Base-by-base conservation (phyloP, 139 green algal species). In the Chlorella sp. region DNA sequence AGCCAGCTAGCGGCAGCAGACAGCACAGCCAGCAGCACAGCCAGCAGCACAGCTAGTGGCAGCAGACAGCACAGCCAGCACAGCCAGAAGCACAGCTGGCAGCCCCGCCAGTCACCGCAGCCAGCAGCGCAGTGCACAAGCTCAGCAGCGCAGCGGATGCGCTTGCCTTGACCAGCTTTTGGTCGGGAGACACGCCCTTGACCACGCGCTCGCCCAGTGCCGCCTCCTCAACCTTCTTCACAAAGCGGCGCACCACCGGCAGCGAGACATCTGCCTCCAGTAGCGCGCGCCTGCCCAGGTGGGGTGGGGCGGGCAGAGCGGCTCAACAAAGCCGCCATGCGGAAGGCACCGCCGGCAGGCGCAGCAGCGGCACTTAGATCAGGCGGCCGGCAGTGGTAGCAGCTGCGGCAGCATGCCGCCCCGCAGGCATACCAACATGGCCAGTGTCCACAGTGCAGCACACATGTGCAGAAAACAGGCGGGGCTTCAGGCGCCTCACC, bases 261-360 rank as follows among this genome's bases (percentile, higher is more conserved):
- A 99, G 89, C 51, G 89, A 95, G 78, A 98, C 97, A 86, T 99
- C 97, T 18, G 97, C 97, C 86, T 99, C 97, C 41, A 99, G 94
- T 71, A 99, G 93, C 7, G 97, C 97, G 23, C 97, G 86, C 41
- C 76, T 82, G 76, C 34, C 6, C 28, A 30, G 25, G 32, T 4
- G 25, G 4, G 23, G 28, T 17, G 0, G 3, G 16, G 71, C 23
- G n/a, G 44, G 44, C 6, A 32, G 39, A 5, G 20, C 13, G 20
- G 1, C 16, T 13, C 23, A 30, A 39, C 1, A 20, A 3, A 39
- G 12, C 13, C 1, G n/a, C 30, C 7, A 7, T 11, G 7, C 7
- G 44, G 44, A 11, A 11, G 44, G 13, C 28, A 36, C 63, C 9
- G 13, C 25, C 30, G 28, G 28, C 28, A 69, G n/a, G 63, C 63